Evolutionary conservation across 768 basidiomycete species (phyloP), one percentile per base, ranked within the genome.

Genomic region (Auricularia heimuer): DNA sequence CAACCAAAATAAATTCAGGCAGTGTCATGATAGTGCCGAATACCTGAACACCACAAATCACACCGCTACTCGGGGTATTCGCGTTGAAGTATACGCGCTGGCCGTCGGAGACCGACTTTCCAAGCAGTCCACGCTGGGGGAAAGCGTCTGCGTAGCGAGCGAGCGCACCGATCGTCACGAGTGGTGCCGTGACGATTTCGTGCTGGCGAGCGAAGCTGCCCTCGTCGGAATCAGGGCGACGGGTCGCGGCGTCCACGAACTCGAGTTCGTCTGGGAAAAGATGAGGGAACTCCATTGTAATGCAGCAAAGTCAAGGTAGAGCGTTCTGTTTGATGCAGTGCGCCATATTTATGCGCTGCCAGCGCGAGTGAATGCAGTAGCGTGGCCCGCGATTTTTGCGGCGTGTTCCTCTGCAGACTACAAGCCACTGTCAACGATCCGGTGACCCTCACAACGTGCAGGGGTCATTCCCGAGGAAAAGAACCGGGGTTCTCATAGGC

Each of bases 31-130:
- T 6, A 33, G 21, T 39, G 3, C 21, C 21, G 39, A 54, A 24
- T 62, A 56, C 66, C 61, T 65, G 66, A 56, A 67, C 88, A 0
- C 88, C 88, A 63, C 88, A 90, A 2, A 90, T 81, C n/a, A 90
- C 70, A 0, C 88, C 85, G 0, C 89, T 89, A 69, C 89, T 86
- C 0, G 88, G 89, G 0, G 88, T 79, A 70, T 89, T 90, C 8
- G 64, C 35, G 42, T 67, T 67, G 63, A 67, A 58, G 54, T 62
- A 67, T 8, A 65, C 24, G 11, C 56, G 56, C 29, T 60, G 24
- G 24, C 54, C 54, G 39, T 51, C 16, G 6, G 47, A 8, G 18
- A 29, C 56, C 4, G 21, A 14, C 12, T 10, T 34, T 10, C 56
- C 56, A 34, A 60, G 56, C 10, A 60, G 34, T 4, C 56, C 56